phyloP scores from a whole-genome alignment of 2,329 filamentous ascomycete species.

The Ophiostoma quercus region DNA sequence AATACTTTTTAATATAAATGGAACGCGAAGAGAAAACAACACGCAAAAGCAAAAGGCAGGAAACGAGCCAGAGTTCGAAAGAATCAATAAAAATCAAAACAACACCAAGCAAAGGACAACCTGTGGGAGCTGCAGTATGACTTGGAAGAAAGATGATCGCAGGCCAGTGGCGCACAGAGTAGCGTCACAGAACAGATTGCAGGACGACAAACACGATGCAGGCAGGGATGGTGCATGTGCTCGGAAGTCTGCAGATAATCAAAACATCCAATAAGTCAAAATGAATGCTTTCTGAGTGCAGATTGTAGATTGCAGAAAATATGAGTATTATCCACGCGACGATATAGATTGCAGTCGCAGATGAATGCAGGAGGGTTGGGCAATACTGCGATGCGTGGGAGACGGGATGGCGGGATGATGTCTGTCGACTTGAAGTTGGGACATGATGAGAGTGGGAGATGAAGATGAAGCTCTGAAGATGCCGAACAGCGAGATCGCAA shows the following conservation, averaged over 20 bases:
- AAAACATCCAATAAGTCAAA: neutral
- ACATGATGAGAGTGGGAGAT: neutral
- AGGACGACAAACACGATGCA: conserved; percentile 21
- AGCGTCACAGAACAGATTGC: conserved; percentile 21
- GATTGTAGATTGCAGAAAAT: neutral
- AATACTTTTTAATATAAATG: neutral
- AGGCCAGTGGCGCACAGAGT: conserved; percentile 15
- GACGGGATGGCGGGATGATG: neutral
- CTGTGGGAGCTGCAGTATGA: neutral
- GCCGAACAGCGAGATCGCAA: neutral
- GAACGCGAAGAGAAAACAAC: neutral
- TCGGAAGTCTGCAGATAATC: neutral
- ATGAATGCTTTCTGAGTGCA: neutral
- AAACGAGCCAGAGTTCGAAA: neutral
- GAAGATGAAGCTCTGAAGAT: neutral
- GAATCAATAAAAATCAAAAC: neutral
- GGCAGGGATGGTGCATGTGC: neutral
- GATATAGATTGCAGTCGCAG: neutral
- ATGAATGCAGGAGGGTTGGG: neutral
- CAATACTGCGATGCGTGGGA: neutral
- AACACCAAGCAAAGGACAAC: neutral
- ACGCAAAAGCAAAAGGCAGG: neutral
- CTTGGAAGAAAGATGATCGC: conserved; percentile 11
- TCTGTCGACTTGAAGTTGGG: neutral
- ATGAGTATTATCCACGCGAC: neutral